These are phyloP conservation scores for Scheffersomyces titani DNA, from an alignment of 1,139 yeast species.

Conservation along the genomic window DNA sequence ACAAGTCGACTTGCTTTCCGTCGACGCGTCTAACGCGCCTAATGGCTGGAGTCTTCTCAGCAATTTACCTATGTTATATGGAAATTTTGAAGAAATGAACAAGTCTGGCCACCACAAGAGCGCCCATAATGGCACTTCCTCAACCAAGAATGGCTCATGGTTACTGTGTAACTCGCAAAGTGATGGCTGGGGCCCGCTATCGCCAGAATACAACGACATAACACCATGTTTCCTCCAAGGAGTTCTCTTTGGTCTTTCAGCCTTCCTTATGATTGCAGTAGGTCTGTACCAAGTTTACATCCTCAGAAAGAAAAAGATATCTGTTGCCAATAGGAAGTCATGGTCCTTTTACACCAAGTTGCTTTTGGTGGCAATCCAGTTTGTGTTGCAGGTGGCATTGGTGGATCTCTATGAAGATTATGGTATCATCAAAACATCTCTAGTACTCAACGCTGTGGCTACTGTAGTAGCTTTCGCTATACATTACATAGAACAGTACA, in stretches of 20 bases:
- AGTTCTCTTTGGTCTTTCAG: slow-evolving; percentile 51
- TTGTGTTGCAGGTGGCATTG: slow-evolving; percentile 31
- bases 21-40: not conserved
- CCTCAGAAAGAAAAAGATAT: slow-evolving; percentile 33
- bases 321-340: slow-evolving; percentile 36
- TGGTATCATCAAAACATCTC: slow-evolving; percentile 48
- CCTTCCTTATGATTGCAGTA: slow-evolving; percentile 52
- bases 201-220: slow-evolving; percentile 60
- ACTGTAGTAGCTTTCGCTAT: slow-evolving; percentile 54
- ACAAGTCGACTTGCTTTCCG: not conserved
- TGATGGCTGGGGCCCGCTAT: slow-evolving; percentile 79
- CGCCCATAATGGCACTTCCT: not conserved
- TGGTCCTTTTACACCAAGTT: slow-evolving; percentile 48
- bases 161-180: slow-evolving; percentile 8
- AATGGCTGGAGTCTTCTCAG: not conserved
- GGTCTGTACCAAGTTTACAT: slow-evolving; percentile 50
- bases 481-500: slow-evolving; percentile 73
- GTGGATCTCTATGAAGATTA: slow-evolving; percentile 16
- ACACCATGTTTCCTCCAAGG: slow-evolving; percentile 88
- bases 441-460: slow-evolving; percentile 39
- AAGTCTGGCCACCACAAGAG: not conserved
- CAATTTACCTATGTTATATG: not conserved
- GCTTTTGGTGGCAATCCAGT: slow-evolving; percentile 41
- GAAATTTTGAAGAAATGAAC: not conserved
- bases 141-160: slow-evolving; percentile 2